phyloP scores from a whole-genome alignment of 192 early-diverging fungal genomes.

The Backusella australiensis region DNA sequence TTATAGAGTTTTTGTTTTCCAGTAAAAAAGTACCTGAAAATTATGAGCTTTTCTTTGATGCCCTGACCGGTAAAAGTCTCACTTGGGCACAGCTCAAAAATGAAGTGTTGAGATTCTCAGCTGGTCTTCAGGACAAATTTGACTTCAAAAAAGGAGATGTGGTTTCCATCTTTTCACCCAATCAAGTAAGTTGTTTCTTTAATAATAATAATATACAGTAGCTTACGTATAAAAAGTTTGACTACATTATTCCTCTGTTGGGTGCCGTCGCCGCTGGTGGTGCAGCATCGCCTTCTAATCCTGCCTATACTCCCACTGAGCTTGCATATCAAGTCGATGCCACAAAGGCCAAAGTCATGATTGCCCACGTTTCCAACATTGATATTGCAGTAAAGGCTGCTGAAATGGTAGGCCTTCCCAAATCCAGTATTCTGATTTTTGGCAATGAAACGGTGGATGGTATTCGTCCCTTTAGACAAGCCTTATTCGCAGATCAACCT shows the following conservation, averaged over 20 bases:
- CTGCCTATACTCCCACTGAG: slow-evolving; percentile 73
- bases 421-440: slow-evolving; percentile 37
- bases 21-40: neutral
- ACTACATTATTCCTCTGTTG: slow-evolving; percentile 4
- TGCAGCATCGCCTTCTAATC: slow-evolving; percentile 70
- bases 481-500: slow-evolving; percentile 2
- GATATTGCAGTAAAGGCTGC: slow-evolving; percentile 42
- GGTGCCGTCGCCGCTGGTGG: slow-evolving; percentile 37
- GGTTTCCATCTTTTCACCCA: slow-evolving; percentile 49
- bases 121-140: slow-evolving; percentile 48
- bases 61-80: slow-evolving; percentile 27
- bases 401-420: slow-evolving; percentile 27
- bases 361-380: slow-evolving; percentile 44
- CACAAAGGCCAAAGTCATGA: slow-evolving; percentile 58
- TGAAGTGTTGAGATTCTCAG: slow-evolving; percentile 32
- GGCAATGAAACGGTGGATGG: slow-evolving; percentile 29
- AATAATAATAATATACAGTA: neutral
- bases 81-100: slow-evolving; percentile 37
- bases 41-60: slow-evolving; percentile 31
- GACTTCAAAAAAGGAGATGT: slow-evolving; percentile 67
- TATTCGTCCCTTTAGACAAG: slow-evolving; percentile 31
- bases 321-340: slow-evolving; percentile 71
- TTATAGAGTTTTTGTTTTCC: neutral
- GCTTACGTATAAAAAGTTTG: neutral
- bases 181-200: slow-evolving; percentile 3